These are phyloP conservation scores for Huntiella decipiens DNA, from an alignment of 2,329 filamentous ascomycete genomes.

Conservation along the genomic window DNA sequence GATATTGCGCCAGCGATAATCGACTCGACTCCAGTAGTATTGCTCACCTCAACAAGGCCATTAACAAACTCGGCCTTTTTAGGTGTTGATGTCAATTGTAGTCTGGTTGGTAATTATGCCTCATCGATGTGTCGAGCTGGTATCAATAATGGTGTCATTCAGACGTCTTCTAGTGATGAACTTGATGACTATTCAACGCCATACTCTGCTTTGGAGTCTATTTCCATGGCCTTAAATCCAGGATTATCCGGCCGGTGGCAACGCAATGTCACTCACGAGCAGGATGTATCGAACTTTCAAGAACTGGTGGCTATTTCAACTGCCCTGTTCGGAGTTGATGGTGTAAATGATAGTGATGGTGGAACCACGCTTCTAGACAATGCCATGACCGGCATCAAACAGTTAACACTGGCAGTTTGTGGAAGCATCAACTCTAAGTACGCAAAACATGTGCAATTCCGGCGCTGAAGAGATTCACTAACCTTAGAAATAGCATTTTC, in stretches of 20 bases:
- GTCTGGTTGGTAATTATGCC: background rate
- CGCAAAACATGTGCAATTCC: background rate
- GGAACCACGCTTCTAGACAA: background rate
- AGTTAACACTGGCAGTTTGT: background rate
- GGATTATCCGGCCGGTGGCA: slow-evolving; percentile 8
- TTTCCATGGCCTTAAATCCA: slow-evolving; percentile 11
- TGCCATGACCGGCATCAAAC: background rate
- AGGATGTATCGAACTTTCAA: no score
- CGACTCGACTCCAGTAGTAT: background rate
- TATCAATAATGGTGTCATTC: slow-evolving; percentile 2
- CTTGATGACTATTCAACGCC: background rate
- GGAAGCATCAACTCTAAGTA: background rate
- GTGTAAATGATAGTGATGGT: slow-evolving; percentile 9
- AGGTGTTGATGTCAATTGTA: slow-evolving; percentile 7
- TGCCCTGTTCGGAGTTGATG: background rate
- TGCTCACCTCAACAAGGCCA: background rate
- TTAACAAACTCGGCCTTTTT: background rate
- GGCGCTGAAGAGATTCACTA: background rate
- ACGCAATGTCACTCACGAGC: no score
- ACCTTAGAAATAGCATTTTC: background rate
- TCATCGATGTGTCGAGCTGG: slow-evolving; percentile 3
- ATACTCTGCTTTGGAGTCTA: slow-evolving; percentile 5
- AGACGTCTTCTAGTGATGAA: background rate
- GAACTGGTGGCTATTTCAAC: no score
- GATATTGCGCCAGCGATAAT: slow-evolving; percentile 13